Evolutionary conservation across 208 protist genomes (phyloP).

Genomic region (Trypanosoma boissoni): DNA sequence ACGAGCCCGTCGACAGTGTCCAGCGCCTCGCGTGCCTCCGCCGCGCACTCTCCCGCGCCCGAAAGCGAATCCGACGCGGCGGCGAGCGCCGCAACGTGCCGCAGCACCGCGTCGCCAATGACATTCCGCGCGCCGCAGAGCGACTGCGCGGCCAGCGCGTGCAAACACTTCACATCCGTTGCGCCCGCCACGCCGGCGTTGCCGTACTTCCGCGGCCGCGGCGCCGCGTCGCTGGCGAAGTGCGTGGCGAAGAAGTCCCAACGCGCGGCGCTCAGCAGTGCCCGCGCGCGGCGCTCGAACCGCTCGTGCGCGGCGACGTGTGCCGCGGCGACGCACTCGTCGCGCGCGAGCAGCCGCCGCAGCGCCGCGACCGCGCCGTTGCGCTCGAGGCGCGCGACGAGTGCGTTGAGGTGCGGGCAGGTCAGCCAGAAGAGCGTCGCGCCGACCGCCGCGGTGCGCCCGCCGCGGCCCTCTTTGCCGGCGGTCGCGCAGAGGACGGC

Average conservation of each 20-base stretch:
- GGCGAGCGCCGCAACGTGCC: constrained; percentile 37
- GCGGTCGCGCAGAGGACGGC: constrained; percentile 74
- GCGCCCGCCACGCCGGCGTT: constrained; percentile 79
- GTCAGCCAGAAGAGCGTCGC: constrained; percentile 86
- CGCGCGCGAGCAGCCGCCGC: constrained; percentile 24
- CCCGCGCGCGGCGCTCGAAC: constrained; percentile 40
- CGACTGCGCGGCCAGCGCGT: constrained; percentile 76
- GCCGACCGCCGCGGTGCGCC: constrained; percentile 64
- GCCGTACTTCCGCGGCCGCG: constrained; percentile 50
- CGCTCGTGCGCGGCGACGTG: constrained; percentile 62
- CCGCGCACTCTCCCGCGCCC: background rate
- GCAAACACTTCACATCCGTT: constrained; percentile 83
- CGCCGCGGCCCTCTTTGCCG: constrained; percentile 69
- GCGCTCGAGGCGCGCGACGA: constrained; percentile 73
- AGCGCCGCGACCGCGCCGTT: constrained; percentile 44
- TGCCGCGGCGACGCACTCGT: constrained; percentile 12
- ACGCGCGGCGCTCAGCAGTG: constrained; percentile 38
- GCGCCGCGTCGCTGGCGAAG: constrained; percentile 31
- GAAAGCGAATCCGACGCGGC: background rate
- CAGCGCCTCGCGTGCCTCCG: background rate
- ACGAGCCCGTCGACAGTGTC: background rate
- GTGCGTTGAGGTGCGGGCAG: constrained; percentile 72
- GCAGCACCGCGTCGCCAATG: constrained; percentile 49
- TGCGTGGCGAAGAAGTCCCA: constrained; percentile 72
- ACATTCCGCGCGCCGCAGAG: constrained; percentile 62